Evolutionary conservation across 176 grass and related monocot genomes (phyloP), one percentile per base, ranked within the genome.

Genomic region (Eremochloa ophiuroides): DNA sequence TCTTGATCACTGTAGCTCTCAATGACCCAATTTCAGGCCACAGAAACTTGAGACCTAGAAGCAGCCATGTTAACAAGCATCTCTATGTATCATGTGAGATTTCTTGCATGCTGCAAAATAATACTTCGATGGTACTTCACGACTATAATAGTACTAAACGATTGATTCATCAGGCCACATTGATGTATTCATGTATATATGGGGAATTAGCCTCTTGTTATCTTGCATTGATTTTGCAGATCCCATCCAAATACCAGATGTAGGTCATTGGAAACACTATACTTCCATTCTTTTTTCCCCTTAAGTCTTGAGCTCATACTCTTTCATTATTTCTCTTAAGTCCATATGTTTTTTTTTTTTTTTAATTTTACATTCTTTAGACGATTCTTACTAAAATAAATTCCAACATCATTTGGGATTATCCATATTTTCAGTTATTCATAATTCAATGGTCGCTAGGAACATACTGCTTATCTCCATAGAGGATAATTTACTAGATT

Each of bases 21-120:
- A 67, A 74, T 8, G 11, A 51, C 26, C 42, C 50, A 47, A 46
- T 29, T 85, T 38, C 64, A 62, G 64, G 4, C 61, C 69, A 86
- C 50, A 80, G 77, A 66, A 86, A 86, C 59, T 73, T 80, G 69
- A 80, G 69, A 86, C 65, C 33, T 80, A 80, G 33, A 44, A 86
- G 34, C 26, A 80, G 61, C 62, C 84, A 85, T 80, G 84, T 73
- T 73, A 33, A 80, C 25, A 65, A 41, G 17, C 25, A 22, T 55
- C 31, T 35, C 8, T 73, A 30, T 79, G 40, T 53, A 11, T 23
- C 10, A 9, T 5, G 70, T 22, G 28, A 34, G 15, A 30, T 74
- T 47, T 56, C 43, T 66, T 75, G 71, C 16, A 28, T 42, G 38
- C 47, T 75, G 37, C 60, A 61, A 43, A 48, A 69, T n/a, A 69